A percentile compares a stretch with the other conserved stretches of the same genome.
phyloP scores from a whole-genome alignment of 441 rosid species.

The Brassica balearica region DNA sequence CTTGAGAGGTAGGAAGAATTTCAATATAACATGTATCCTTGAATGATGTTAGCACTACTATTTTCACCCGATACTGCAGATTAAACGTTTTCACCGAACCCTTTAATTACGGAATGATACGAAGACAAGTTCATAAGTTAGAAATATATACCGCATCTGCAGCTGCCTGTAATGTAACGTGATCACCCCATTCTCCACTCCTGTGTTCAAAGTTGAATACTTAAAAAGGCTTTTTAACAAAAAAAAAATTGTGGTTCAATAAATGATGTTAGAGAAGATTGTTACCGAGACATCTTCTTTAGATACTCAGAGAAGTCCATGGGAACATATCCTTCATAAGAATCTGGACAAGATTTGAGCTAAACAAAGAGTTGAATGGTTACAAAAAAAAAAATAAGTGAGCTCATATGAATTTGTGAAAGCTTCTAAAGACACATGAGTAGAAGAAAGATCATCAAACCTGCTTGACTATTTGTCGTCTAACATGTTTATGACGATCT shows the following conservation, averaged over 20 bases:
- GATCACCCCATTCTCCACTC: slow-evolving; percentile 94
- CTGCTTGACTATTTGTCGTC: slow-evolving; percentile 75
- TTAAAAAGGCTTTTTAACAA: background rate
- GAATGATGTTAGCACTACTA: slow-evolving; percentile 84
- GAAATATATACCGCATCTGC: slow-evolving; percentile 63
- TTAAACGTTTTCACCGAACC: background rate
- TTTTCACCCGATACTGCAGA: slow-evolving; percentile 83
- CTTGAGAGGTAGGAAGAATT: slow-evolving; percentile 70
- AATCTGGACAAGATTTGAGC: slow-evolving; percentile 43
- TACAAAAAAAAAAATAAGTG: background rate
- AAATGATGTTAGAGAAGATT: slow-evolving; percentile 4
- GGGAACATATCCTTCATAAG: slow-evolving; percentile 52
- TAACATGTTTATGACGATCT: slow-evolving; percentile 72
- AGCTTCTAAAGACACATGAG: slow-evolving; percentile 5
- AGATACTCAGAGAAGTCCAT: slow-evolving; percentile 55
- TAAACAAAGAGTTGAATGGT: slow-evolving; percentile 17
- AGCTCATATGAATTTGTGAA: slow-evolving; percentile 19
- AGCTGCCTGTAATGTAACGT: slow-evolving; percentile 93
- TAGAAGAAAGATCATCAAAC: slow-evolving; percentile 49
- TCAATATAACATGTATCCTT: slow-evolving; percentile 87
- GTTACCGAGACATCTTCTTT: slow-evolving; percentile 51
- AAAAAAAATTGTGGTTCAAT: background rate
- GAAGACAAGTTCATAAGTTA: slow-evolving; percentile 9
- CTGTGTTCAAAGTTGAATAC: slow-evolving; percentile 45
- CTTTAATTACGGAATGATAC: background rate